A percentile compares a stretch with the other conserved stretches of the same genome.
phyloP scores from a whole-genome alignment of 225 moss, liverwort and hornwort species.

The Sphagnum tenellum region DNA sequence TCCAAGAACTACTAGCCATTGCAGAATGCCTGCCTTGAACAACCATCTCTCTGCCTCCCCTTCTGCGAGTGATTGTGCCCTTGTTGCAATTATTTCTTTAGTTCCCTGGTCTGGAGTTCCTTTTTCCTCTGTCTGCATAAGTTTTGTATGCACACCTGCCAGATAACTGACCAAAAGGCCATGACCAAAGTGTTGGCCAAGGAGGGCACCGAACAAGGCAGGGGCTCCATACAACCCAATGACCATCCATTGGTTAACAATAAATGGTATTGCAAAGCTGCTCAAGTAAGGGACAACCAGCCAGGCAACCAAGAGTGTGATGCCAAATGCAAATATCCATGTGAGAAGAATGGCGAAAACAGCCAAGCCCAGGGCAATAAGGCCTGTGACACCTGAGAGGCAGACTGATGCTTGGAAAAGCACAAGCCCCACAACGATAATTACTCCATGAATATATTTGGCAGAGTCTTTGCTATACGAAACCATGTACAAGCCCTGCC shows the following conservation, averaged over 20 bases:
- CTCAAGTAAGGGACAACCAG: constrained; percentile 46
- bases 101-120: constrained; percentile 3
- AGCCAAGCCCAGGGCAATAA: constrained; percentile 50
- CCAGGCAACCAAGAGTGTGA: constrained; percentile 44
- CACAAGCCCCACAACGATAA: constrained; percentile 47
- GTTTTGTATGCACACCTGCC: constrained; percentile 14
- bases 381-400: constrained; percentile 42
- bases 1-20: constrained; percentile 73
- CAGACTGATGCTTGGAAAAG: constrained; percentile 39
- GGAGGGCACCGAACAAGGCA: constrained; percentile 60
- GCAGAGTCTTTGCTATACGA: constrained; percentile 52
- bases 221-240: constrained; percentile 73
- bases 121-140: constrained; percentile 11
- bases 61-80: constrained; percentile 4
- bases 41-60: constrained; percentile 79
- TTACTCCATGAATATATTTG: constrained; percentile 50
- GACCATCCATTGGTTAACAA: constrained; percentile 68
- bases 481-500: constrained; percentile 28
- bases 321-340: constrained; percentile 57
- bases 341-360: constrained; percentile 53
- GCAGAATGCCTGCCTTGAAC: constrained; percentile 81
- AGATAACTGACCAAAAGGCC: constrained; percentile 52
- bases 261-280: constrained; percentile 50
- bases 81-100: too few species aligned
- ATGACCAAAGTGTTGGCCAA: constrained; percentile 70